Evolutionary conservation across 176 grass and related monocot genomes (phyloP).

Genomic region (Musa troglodytarum): DNA sequence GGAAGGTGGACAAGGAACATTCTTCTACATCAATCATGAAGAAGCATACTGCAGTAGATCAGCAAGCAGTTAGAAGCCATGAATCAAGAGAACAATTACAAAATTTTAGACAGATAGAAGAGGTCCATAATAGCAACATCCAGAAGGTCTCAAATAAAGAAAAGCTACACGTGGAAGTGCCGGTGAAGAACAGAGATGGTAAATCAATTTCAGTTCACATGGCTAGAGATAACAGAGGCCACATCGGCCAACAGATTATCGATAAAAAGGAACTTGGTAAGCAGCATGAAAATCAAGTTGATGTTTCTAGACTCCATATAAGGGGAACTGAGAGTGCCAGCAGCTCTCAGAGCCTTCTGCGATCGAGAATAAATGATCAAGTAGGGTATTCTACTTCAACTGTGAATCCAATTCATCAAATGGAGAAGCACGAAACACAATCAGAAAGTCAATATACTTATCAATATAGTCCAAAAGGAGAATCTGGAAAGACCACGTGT

Average conservation of each 20-base stretch:
- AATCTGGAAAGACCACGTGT: constrained; percentile 8
- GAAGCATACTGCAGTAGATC: not conserved
- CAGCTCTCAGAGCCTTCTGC: constrained; percentile 16
- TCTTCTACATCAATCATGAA: constrained; percentile 3
- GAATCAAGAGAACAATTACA: constrained; percentile 1
- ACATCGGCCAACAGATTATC: constrained; percentile 45
- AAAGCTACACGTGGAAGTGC: not conserved
- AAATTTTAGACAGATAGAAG: not conserved
- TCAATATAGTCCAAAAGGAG: constrained; percentile 24
- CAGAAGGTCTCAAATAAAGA: not conserved
- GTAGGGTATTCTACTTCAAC: constrained; percentile 14
- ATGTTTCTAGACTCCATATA: constrained; percentile 30
- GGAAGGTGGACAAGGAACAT: constrained; percentile 1
- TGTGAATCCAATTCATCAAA: constrained; percentile 18
- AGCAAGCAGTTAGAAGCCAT: not conserved
- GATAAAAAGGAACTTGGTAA: constrained; percentile 43
- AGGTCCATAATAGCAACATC: not conserved
- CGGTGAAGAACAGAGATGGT: constrained; percentile 9
- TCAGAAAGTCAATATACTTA: constrained; percentile 18
- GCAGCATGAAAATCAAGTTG: constrained; percentile 33
- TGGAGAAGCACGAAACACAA: constrained; percentile 24
- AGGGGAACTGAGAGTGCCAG: constrained; percentile 17
- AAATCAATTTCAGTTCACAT: constrained; percentile 39
- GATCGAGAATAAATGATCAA: constrained; percentile 8
- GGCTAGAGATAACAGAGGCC: constrained; percentile 49